phyloP scores from a whole-genome alignment of 2,329 filamentous ascomycete genomes.

The Cadophora malorum region DNA sequence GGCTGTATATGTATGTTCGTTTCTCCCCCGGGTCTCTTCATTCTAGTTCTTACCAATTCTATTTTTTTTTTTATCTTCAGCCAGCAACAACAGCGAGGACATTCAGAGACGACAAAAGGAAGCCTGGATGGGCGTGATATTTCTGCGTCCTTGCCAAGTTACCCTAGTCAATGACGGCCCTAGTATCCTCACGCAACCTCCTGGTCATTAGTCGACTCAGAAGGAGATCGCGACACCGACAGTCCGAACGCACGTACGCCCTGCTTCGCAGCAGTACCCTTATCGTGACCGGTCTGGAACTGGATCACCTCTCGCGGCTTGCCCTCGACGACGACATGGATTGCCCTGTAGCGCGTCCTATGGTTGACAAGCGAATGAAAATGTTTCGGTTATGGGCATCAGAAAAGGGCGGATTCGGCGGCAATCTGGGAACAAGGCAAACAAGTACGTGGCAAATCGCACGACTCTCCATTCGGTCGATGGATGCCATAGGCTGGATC shows the following conservation, averaged over 20 bases:
- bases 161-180: neutral
- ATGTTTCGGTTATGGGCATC: no score
- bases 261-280: neutral
- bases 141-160: neutral
- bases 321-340: neutral
- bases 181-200: neutral
- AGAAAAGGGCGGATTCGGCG: constrained; percentile 3
- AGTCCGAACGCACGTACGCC: neutral
- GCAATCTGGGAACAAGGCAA: neutral
- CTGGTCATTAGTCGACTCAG: neutral
- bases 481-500: neutral
- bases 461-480: neutral
- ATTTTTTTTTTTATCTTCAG: no score
- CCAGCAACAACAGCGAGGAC: no score
- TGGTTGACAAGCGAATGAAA: neutral
- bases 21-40: neutral
- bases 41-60: neutral
- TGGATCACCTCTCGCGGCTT: neutral
- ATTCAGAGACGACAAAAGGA: neutral
- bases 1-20: neutral
- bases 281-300: neutral
- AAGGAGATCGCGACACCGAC: neutral
- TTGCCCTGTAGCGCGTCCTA: neutral
- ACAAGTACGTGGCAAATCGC: neutral
- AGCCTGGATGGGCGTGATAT: no score